Percentiles rank a stretch among this genome's conserved stretches.
These are phyloP conservation scores for Schwanniomyces vanrijiae DNA, from an alignment of 805 yeast species.

Conservation along the genomic window DNA sequence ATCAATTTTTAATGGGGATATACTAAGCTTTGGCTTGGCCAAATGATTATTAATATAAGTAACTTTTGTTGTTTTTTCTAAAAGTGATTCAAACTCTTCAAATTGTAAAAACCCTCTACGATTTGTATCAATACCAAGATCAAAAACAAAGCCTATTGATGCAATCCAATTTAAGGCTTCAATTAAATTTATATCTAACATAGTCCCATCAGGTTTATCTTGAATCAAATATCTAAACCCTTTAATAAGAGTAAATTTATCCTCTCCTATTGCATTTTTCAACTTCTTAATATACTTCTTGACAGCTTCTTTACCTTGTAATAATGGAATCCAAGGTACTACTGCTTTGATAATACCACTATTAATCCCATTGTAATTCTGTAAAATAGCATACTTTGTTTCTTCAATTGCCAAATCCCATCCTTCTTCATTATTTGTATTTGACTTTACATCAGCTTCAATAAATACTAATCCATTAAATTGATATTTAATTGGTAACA, in stretches of 20 bases:
- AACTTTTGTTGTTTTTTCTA: constrained; percentile 23
- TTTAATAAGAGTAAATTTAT: constrained; percentile 19
- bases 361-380: constrained; percentile 7
- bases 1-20: constrained; percentile 5
- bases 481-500: constrained; percentile 4
- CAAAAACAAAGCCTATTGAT: constrained; percentile 30
- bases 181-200: constrained; percentile 24
- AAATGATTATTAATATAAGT: constrained; percentile 42
- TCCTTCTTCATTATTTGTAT: constrained; percentile 11
- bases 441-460: constrained; percentile 31
- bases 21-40: constrained; percentile 36
- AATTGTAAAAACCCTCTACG: constrained; percentile 41
- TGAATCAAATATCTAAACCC: constrained; percentile 46
- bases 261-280: constrained; percentile 5
- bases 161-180: constrained; percentile 36
- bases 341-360: constrained; percentile 23
- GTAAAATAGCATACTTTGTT: constrained; percentile 18
- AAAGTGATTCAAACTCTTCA: constrained; percentile 31
- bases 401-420: constrained; percentile 26
- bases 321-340: constrained; percentile 49
- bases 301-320: constrained; percentile 25
- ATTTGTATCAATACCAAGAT: constrained; percentile 42
- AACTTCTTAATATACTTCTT: constrained; percentile 12
- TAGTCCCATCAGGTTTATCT: constrained; percentile 39
- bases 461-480: constrained; percentile 30